Evolutionary conservation across 371 early-diverging fungal genomes (phyloP), one percentile per base, ranked within the genome.

Genomic region (Mortierella sp.): DNA sequence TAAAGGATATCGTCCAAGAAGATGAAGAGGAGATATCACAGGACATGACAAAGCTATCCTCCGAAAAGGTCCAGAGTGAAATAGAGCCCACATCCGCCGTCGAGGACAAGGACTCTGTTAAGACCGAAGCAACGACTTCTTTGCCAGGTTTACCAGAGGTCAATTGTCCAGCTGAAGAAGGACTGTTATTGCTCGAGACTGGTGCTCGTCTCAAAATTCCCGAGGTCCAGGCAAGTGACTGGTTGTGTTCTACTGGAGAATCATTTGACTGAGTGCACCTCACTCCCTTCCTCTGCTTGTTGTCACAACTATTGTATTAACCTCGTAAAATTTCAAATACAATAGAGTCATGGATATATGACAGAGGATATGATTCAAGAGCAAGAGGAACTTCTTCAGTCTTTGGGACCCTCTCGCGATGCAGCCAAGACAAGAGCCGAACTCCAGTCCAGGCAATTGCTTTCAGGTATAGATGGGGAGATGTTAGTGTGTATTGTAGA

Each of bases 351-450:
- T 3, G 94, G 94, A 2, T 88, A 89, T 19, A 88, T 96, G 89
- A 96, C 97, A 0, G 95, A 95, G 60, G 97, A 97, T 75, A 93
- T 95, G 95, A 81, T 96, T 29, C 79, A 82, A 4, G 92, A 94
- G 57, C 95, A 93, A 64, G 94, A 95, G 58, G 83, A 85, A 16
- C 73, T 91, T 16, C 86, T 95, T 75, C 93, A 94, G 70, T 84
- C 84, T 5, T 81, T 96, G 52, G 96, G 96, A 0, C 88, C 92
- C 0, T 89, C 94, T 0, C 70, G 81, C 0, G 88, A 87, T 48
- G 95, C 94, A 6, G 89, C 94, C 0, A 86, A 88, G 56, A 80
- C 87, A 45, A 84, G 97, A 14, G 96, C 95, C 0, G 81, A 90
- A 60, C 72, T 95, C 57, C 96, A 96, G 70, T 91, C 91, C 51